Evolutionary conservation across 23 red algal genomes (phyloP), one percentile per base, ranked within the genome.

Genomic region (Gracilariopsis chorda): DNA sequence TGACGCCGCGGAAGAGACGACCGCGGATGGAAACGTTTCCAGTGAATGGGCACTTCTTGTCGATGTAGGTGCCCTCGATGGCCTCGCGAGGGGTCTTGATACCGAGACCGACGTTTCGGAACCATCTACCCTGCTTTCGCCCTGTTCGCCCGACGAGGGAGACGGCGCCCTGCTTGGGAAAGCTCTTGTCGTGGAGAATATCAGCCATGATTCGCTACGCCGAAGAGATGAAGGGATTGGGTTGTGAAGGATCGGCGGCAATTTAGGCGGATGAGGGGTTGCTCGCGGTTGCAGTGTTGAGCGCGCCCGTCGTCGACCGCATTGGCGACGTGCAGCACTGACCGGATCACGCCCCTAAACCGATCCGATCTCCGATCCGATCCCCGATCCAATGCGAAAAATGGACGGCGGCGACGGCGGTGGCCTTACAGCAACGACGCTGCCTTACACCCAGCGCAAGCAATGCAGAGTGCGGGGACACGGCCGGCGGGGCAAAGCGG

Each of bases 31-130:
- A 95, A 8, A 99, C 97, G 73, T 96, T 84, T n/a, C 97, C 93
- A 16, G 97, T 99, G 85, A 99, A 99, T 10, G 97, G 97, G 62
- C 97, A 99, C 90, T 99, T 99, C 76, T 99, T 99, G 81, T 99
- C 97, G 24, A 99, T 82, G 61, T 94, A 99, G 21, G 84, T 88
- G 60, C 93, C 93, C 41, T 99, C 93, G 64, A 96, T 95, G 32
- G 97, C 97, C 69, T 99, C 97, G 23, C 83, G 80, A 20, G 97
- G 97, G 21, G 93, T 99, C 90, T 99, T 99, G 92, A 99, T 94
- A 28, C 97, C 97, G 51, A 99, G 88, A 16, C 97, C 97, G 82
- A 99, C 92, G 41, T 95, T 95, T 53, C 92, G 92, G 77, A 94
- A 99, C 97, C 97, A 99, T 29, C 97, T 73, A 14, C 97, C 97